Evolutionary conservation across 331 rosid genomes (phyloP), one percentile per base, ranked within the genome.

Genomic region (Prunus yedoensis): DNA sequence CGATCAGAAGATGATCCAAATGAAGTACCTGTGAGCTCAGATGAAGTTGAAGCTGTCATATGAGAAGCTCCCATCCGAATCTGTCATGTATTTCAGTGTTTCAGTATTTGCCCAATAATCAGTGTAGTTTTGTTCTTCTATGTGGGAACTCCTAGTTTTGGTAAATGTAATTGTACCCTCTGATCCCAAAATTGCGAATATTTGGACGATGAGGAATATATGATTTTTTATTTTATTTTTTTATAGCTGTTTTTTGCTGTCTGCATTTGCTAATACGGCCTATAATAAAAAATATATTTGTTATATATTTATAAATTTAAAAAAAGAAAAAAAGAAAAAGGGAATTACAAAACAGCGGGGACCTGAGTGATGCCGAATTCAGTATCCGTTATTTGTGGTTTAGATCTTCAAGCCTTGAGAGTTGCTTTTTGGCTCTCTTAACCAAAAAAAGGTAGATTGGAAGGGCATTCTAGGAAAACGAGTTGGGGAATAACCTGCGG

Each of bases 1-100:
- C 81, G 87, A 30, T 61, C 95, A 57, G 89, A 84, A 75, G 89
- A 89, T 32, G 78, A 77, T 62, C 82, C 95, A 60, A 89, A 90
- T 78, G 96, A 91, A 61, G 89, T 81, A 49, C 90, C 89, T 35
- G 87, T 81, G 80, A 86, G 73, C 81, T 79, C 95, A 4, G 97
- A 90, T 68, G 96, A 89, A 86, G 71, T 86, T 73, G 95, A 90
- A 88, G 89, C 97, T 76, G 77, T 89, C 80, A 56, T 84, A 77
- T 90, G 88, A 90, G 80, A 74, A 25, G 78, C 68, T 78, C n/a
- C 66, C 59, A 25, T 60, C 66, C 0, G n/a, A 60, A 60, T 27
- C 5, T 62, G 70, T n/a, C 69, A 13, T 60, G n/a, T 12, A 46
- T 9, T 23, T 54, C 74, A 80, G 72, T 61, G 75, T 86, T 80